Evolutionary conservation across 106 monocot genomes (phyloP).

Genomic region (Allium fistulosum): DNA sequence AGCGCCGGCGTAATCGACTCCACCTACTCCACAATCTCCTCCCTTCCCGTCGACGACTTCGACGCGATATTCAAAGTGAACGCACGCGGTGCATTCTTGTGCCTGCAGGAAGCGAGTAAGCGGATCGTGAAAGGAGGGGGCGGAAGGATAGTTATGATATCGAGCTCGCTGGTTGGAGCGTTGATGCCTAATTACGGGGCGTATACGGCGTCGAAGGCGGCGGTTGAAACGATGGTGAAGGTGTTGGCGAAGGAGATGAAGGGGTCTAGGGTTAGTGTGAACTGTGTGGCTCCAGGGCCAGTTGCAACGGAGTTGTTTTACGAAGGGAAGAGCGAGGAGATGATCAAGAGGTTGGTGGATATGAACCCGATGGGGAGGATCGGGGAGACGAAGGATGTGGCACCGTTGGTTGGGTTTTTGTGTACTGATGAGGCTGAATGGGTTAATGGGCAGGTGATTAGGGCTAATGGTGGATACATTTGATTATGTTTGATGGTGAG

Average conservation of each 20-base stretch:
- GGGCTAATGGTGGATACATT: slow-evolving; percentile 41
- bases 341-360: slow-evolving; percentile 7
- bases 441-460: slow-evolving; percentile 68
- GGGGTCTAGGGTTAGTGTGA: slow-evolving; percentile 38
- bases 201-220: slow-evolving; percentile 61
- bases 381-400: slow-evolving; percentile 42
- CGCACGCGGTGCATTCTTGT: slow-evolving; percentile 40
- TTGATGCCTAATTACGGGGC: slow-evolving; percentile 26
- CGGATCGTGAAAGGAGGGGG: slow-evolving; percentile 37
- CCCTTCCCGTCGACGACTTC: slow-evolving; percentile 20
- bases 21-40: slow-evolving; percentile 17
- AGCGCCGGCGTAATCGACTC: slow-evolving; percentile 42
- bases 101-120: slow-evolving; percentile 36
- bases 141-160: slow-evolving; percentile 37
- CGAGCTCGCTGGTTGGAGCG: slow-evolving; percentile 25
- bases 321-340: slow-evolving; percentile 41
- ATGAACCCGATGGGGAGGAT: slow-evolving; percentile 27
- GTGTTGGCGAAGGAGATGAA: slow-evolving; percentile 51
- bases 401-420: slow-evolving; percentile 65
- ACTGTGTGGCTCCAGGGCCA: slow-evolving; percentile 64
- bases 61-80: slow-evolving; percentile 42
- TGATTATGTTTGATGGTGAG: slow-evolving; percentile 10
- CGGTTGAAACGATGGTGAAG: slow-evolving; percentile 51
- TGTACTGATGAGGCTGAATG: slow-evolving; percentile 39
- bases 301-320: slow-evolving; percentile 45